Conservation (phyloP, 2,329 filamentous ascomycete genomes). For the Claviceps cyperi region DNA sequence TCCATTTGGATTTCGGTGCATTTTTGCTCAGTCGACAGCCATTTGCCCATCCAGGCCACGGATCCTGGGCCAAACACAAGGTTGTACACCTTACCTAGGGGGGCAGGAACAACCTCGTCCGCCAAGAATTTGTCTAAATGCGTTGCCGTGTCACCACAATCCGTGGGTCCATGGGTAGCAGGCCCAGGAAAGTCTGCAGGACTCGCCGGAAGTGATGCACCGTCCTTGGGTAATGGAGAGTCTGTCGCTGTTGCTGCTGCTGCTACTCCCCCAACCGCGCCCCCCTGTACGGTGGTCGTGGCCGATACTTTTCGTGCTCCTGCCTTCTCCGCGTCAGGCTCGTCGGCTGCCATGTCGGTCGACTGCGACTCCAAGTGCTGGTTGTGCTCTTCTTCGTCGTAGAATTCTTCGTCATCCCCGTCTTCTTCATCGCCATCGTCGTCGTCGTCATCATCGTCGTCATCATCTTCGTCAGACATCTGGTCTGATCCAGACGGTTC, state of each 20-base stretch:
- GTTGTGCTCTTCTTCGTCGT: constrained; percentile 67
- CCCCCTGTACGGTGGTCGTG: constrained; percentile 26
- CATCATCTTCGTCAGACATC: constrained; percentile 47
- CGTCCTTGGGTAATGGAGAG: constrained; percentile 27
- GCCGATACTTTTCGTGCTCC: constrained; percentile 61
- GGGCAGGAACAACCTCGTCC: constrained; percentile 75
- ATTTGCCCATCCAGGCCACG: constrained; percentile 69
- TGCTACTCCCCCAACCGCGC: not conserved
- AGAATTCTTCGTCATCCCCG: constrained; percentile 52
- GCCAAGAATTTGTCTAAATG: constrained; percentile 79
- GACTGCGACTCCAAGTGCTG: constrained; percentile 49
- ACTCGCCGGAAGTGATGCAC: constrained; percentile 25
- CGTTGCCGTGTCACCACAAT: constrained; percentile 62
- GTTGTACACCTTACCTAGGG: constrained; percentile 81
- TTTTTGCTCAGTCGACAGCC: constrained; percentile 76
- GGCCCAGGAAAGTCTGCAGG: constrained; percentile 68
- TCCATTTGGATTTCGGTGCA: constrained; percentile 77
- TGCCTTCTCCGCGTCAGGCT: constrained; percentile 46
- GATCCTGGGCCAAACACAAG: constrained; percentile 76
- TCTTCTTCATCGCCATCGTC: constrained; percentile 58
- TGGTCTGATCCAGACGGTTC: constrained; percentile 45
- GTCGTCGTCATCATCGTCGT: constrained; percentile 48
- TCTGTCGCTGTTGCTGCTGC: constrained; percentile 21
- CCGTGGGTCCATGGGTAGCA: constrained; percentile 65
- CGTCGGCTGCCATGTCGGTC: constrained; percentile 24